A percentile compares a stretch with the other conserved stretches of the same genome.
These are phyloP conservation scores for Neonectria sp. DNA, from an alignment of 2,329 filamentous ascomycete genomes.

Conservation along the genomic window DNA sequence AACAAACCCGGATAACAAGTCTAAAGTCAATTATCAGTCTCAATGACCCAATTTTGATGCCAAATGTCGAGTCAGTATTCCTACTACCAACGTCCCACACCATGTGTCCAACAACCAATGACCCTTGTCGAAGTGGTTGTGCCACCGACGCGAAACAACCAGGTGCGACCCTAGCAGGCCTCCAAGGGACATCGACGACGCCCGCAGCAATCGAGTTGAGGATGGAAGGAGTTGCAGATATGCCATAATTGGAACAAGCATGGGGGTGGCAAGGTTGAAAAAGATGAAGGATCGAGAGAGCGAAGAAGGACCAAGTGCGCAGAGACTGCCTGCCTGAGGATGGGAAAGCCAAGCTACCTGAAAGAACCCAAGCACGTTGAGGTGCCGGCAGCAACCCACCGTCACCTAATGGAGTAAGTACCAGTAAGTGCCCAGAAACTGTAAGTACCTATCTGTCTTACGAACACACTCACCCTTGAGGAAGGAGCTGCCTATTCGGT, in stretches of 20 bases:
- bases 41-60: neutral
- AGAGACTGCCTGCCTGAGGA: neutral
- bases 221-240: constrained; percentile 9
- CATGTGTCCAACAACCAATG: neutral
- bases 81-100: neutral
- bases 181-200: constrained; percentile 8
- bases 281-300: neutral
- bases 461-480: constrained; percentile 1
- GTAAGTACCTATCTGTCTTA: neutral
- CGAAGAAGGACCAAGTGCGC: neutral
- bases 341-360: neutral
- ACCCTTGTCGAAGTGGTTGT: neutral
- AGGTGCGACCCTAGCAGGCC: constrained; percentile 2
- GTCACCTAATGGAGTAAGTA: constrained; percentile 7
- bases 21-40: too few species aligned
- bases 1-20: neutral
- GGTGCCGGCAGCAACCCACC: neutral
- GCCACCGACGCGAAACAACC: neutral
- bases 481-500: constrained; percentile 4
- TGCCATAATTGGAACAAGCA: constrained; percentile 19
- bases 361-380: neutral
- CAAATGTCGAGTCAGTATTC: neutral
- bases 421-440: constrained; percentile 3
- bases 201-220: constrained; percentile 10
- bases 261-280: neutral